These are phyloP conservation scores for Cordyceps militaris DNA, from an alignment of 2,329 filamentous ascomycete species.

Conservation along the genomic window DNA sequence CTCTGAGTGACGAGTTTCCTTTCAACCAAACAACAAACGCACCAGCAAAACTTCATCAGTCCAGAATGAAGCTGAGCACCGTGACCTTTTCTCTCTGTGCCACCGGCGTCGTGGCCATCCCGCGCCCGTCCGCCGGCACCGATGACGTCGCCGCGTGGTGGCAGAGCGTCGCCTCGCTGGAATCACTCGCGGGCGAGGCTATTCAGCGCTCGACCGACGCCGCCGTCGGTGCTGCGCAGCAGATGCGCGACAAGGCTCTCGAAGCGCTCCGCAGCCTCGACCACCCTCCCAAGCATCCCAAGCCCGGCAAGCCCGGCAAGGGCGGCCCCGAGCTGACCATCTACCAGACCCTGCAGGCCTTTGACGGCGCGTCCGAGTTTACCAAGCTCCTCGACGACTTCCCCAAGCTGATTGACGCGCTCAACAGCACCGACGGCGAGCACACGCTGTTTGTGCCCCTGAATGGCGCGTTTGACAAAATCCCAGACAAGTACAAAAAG, in stretches of 20 bases:
- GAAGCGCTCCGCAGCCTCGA: slow-evolving; percentile 11
- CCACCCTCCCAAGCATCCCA: background rate
- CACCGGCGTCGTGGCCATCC: background rate
- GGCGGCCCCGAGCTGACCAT: slow-evolving; percentile 56
- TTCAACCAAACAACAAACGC: background rate
- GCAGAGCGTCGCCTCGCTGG: background rate
- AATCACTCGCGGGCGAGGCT: slow-evolving; percentile 3
- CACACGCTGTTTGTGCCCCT: slow-evolving; percentile 77
- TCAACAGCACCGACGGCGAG: slow-evolving; percentile 69
- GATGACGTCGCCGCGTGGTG: background rate
- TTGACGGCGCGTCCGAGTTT: slow-evolving; percentile 71
- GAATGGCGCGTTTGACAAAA: slow-evolving; percentile 64
- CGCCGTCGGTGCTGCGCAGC: slow-evolving; percentile 4
- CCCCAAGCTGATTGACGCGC: slow-evolving; percentile 59
- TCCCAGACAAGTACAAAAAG: slow-evolving; percentile 47
- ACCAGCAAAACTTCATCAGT: background rate
- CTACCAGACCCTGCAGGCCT: slow-evolving; percentile 70
- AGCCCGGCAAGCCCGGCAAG: background rate
- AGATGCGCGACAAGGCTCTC: slow-evolving; percentile 8
- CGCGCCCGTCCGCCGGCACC: background rate
- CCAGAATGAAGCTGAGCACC: slow-evolving; percentile 4
- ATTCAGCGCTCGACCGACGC: slow-evolving; percentile 8
- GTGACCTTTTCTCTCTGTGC: slow-evolving; percentile 1
- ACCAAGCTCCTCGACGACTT: slow-evolving; percentile 68
- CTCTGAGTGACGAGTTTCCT: background rate